Percentiles rank a stretch among this genome's conserved stretches.
Conservation (phyloP, 306 rosid genomes). For the Quercus variabilis region DNA sequence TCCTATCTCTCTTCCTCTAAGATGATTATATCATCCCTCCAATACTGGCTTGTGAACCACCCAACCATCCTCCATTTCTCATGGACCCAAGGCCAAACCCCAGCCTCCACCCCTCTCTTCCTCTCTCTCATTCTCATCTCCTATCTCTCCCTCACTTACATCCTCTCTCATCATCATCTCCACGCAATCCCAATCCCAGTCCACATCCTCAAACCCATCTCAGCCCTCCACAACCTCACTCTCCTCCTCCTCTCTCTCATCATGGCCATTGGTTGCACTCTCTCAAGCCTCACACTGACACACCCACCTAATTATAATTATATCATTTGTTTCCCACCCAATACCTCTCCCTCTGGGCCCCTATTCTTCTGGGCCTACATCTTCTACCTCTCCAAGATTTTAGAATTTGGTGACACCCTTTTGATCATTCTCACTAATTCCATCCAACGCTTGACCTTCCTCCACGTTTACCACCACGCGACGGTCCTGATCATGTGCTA, state of each 20-base stretch:
- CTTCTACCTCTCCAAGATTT: slow-evolving; percentile 83
- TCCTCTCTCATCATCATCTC: slow-evolving; percentile 31
- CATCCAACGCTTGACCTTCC: slow-evolving; percentile 64
- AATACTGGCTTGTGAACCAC: slow-evolving; percentile 59
- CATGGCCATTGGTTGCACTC: slow-evolving; percentile 58
- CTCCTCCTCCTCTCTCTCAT: slow-evolving; percentile 61
- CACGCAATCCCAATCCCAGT: background rate
- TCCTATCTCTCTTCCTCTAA: background rate
- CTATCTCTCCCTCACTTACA: slow-evolving; percentile 53
- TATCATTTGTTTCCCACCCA: slow-evolving; percentile 59
- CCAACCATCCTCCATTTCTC: slow-evolving; percentile 56
- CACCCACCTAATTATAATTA: slow-evolving; percentile 27
- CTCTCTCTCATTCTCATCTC: slow-evolving; percentile 32
- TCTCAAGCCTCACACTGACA: slow-evolving; percentile 40
- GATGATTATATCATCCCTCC: slow-evolving; percentile 12
- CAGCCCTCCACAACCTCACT: slow-evolving; percentile 55
- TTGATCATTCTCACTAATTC: slow-evolving; percentile 61
- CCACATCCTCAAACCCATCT: slow-evolving; percentile 41
- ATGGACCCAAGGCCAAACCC: slow-evolving; percentile 57
- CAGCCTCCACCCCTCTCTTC: slow-evolving; percentile 45
- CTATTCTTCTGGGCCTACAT: slow-evolving; percentile 94
- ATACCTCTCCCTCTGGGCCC: slow-evolving; percentile 58
- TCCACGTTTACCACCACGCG: slow-evolving; percentile 93
- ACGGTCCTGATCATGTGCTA: slow-evolving; percentile 73
- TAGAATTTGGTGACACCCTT: slow-evolving; percentile 72